Evolutionary conservation across 2,329 filamentous ascomycete genomes (phyloP), one percentile per base, ranked within the genome.

Genomic region (Ascosphaera pollenicola): DNA sequence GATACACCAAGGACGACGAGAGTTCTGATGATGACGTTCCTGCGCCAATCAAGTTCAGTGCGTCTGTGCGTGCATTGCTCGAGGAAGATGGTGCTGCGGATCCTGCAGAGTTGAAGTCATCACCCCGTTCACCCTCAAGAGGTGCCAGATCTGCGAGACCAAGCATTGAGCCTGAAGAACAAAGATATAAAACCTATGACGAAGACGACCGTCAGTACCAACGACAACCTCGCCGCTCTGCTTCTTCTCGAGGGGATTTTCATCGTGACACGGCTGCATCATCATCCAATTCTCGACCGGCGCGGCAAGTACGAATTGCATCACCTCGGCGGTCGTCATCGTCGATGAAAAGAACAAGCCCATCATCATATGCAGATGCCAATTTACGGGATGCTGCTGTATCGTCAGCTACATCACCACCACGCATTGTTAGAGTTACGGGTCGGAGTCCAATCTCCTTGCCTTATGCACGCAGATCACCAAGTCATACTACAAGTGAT

Each of bases 11-110:
- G n/a, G n/a, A n/a, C n/a, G 76, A 81, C 49, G 85, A 93, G 53
- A 93, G 82, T 63, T 93, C 85, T 17, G 87, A 94, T 58, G 87
- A 94, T 51, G 87, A 94, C 58, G 81, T 91, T 19, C 79, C 80
- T 13, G 78, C 82, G 48, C 84, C 84, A 49, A 83, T 89, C 72
- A 91, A 89, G 61, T 78, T 94, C 54, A 94, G 84, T 54, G 84
- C 85, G 49, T 71, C 89, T 47, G 92, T 87, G 37, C 87, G 89
- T 53, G 85, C 83, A 16, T 65, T 94, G 13, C 66, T 94, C 39
- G 66, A 65, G 39, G 63, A 64, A 44, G 65, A 66, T 46, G 62
- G n/a, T n/a, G n/a, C n/a, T n/a, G n/a, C n/a, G n/a, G n/a, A n/a
- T n/a, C n/a, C n/a, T n/a, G n/a, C n/a, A n/a, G n/a, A n/a, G n/a